Evolutionary conservation across 345 rosid species (phyloP).

Genomic region (Kernera saxatilis): DNA sequence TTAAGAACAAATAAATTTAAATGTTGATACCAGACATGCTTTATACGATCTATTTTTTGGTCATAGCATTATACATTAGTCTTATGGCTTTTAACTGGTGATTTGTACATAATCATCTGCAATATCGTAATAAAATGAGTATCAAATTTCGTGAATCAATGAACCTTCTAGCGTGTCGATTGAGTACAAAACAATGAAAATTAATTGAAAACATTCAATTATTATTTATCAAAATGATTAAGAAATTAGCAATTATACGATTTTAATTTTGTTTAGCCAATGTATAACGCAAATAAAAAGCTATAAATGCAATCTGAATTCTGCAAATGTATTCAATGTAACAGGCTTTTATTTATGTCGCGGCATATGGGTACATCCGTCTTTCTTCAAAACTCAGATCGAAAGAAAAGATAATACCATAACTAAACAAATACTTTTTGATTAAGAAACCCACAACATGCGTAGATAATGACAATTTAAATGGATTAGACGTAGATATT

Average conservation of each 20-base stretch:
- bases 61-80: not conserved
- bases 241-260: not conserved
- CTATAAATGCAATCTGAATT: not conserved
- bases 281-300: not conserved
- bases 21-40: not conserved
- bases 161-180: not conserved
- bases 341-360: not conserved
- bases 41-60: not conserved
- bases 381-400: not conserved
- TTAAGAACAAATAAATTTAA: no score
- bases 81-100: not conserved
- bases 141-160: not conserved
- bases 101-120: not conserved
- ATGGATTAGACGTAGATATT: not conserved
- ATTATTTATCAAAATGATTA: not conserved
- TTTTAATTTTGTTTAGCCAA: not conserved
- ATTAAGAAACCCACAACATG: not conserved
- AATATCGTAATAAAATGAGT: not conserved
- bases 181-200: slow-evolving; percentile 4
- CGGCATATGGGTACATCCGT: not conserved
- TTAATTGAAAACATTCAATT: not conserved
- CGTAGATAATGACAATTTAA: not conserved
- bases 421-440: not conserved
- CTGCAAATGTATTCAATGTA: not conserved
- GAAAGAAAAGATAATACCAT: not conserved